These are phyloP conservation scores for Candida berthetii DNA, from an alignment of 805 yeast species.

Conservation along the genomic window DNA sequence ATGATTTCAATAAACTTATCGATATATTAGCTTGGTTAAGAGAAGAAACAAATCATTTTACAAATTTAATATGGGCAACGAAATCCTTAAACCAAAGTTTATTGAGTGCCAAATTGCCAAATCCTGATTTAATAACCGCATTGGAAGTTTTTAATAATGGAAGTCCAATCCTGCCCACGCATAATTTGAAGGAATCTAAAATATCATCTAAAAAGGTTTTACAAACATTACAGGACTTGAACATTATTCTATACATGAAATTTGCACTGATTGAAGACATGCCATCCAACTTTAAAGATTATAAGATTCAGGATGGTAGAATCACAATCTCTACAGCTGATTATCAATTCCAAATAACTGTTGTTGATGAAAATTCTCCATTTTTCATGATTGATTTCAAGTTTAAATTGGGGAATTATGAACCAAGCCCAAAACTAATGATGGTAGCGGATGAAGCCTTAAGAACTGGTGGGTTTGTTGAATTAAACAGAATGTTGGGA, in stretches of 20 bases:
- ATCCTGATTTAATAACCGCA: constrained; percentile 85
- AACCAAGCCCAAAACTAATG: constrained; percentile 35
- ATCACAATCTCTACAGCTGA: constrained; percentile 53
- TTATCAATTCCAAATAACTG: constrained; percentile 74
- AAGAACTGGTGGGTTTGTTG: constrained; percentile 36
- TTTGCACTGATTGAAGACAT: constrained; percentile 59
- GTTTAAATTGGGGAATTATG: constrained; percentile 28
- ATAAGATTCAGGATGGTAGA: constrained; percentile 69
- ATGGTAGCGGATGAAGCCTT: constrained; percentile 48
- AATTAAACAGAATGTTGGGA: constrained; percentile 51
- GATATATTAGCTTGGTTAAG: constrained; percentile 87
- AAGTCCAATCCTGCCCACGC: constrained; percentile 65
- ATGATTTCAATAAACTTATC: constrained; percentile 67
- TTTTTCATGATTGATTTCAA: constrained; percentile 75
- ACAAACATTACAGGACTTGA: constrained; percentile 58
- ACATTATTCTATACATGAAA: constrained; percentile 66
- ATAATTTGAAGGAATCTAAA: constrained; percentile 45
- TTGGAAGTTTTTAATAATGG: constrained; percentile 78
- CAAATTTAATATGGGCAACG: constrained; percentile 55
- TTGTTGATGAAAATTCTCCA: constrained; percentile 62
- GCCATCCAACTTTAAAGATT: constrained; percentile 60
- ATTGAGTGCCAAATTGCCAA: constrained; percentile 85
- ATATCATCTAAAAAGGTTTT: constrained; percentile 53
- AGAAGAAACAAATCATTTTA: constrained; percentile 67
- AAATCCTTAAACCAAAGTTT: constrained; percentile 64